phyloP scores from a whole-genome alignment of 176 grass and related monocot species.

The Oryza longistaminata region DNA sequence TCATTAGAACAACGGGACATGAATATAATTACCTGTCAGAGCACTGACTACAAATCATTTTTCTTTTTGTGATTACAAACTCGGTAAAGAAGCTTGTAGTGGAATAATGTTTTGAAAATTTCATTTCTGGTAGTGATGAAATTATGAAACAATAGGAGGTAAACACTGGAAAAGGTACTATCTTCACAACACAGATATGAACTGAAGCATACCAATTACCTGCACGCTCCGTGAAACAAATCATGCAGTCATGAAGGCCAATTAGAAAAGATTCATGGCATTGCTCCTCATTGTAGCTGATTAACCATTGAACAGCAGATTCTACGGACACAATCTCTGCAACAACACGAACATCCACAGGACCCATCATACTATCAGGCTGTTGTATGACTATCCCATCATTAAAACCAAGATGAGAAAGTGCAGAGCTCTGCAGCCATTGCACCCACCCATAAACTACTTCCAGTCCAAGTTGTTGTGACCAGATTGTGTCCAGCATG shows the following conservation, averaged over 20 bases:
- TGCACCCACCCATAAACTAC: constrained; percentile 61
- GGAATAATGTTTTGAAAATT: constrained; percentile 1
- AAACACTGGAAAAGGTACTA: background rate
- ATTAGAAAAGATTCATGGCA: constrained; percentile 50
- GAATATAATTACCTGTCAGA: background rate
- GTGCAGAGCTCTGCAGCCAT: constrained; percentile 49
- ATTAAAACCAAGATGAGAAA: constrained; percentile 59
- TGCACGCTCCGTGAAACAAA: constrained; percentile 51
- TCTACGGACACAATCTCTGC: constrained; percentile 28
- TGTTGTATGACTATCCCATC: constrained; percentile 32
- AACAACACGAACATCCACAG: constrained; percentile 34
- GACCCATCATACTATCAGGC: constrained; percentile 10
- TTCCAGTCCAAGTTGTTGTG: constrained; percentile 50
- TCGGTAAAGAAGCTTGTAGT: background rate
- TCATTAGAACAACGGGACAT: background rate
- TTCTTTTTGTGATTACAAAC: background rate
- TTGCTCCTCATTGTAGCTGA: constrained; percentile 51
- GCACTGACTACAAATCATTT: background rate
- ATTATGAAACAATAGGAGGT: background rate
- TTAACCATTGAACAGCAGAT: constrained; percentile 40
- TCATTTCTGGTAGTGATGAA: background rate
- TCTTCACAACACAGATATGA: background rate
- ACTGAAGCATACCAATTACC: constrained; percentile 30
- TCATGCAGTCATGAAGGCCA: constrained; percentile 47
- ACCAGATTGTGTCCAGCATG: constrained; percentile 58